Base-by-base conservation (phyloP, 2,329 filamentous ascomycete genomes). In the Fusarium udum region DNA sequence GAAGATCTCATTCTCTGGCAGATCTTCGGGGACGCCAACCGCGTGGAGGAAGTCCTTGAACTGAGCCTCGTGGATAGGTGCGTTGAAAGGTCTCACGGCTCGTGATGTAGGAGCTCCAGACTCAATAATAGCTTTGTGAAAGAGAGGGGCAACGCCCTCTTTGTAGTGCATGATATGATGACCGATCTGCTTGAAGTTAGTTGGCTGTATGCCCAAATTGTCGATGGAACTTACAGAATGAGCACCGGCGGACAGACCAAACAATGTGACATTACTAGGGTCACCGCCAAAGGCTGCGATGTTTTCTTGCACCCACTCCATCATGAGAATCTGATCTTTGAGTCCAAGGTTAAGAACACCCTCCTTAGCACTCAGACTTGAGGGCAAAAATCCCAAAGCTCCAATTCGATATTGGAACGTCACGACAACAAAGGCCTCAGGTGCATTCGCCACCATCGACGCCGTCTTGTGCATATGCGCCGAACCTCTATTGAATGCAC, bases 331-430 rank as follows among this genome's bases (percentile, higher is more conserved):
- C 75, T 90, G 87, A 69, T 90, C 88, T 58, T 83, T 82, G 6
- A 90, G 78, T 1, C 90, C 90, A 75, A 77, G 63, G 70, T 91
- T 92, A 6, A 90, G 82, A 20, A 85, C 75, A 0, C 89, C 90
- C 57, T 87, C 86, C 75, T 78, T 61, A 80, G 90, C 31, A 85
- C 72, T 78, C 1, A 78, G 85, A 20, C 39, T 91, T 72, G 80
- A 93, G 88, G 3, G 72, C n/a, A 92, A 76, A 77, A 93, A 92
- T 0, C 91, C 91, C 75, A 91, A 84, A 8, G 87, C 86, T 14
- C 86, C 85, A 43, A 91, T 83, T 14, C 89, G 84, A 76, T 90
- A 86, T 72, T 84, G 84, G 75, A 87, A 84, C 39, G 82, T 84
- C 4, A 88, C 82, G 9, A 80, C 85, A 45, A 89, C 83, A 55